Percentiles rank a stretch among this genome's conserved stretches.
These are phyloP conservation scores for Kuraishia piskuri DNA, from an alignment of 805 yeast species.

Conservation along the genomic window DNA sequence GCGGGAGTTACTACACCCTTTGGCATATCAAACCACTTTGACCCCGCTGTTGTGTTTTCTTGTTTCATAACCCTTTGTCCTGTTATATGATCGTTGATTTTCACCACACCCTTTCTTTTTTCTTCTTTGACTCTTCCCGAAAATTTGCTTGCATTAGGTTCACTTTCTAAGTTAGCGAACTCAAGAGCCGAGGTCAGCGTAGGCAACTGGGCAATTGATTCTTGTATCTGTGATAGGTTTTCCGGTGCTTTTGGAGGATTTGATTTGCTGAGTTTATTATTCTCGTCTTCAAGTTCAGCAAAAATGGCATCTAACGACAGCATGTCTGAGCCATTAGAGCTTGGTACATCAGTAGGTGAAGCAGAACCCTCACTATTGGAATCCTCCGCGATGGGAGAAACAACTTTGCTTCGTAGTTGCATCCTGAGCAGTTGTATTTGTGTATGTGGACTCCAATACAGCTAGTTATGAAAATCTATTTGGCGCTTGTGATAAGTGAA, in stretches of 20 bases:
- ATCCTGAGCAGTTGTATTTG: background rate
- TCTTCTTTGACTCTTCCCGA: background rate
- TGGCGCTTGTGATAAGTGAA: too few relatives aligned
- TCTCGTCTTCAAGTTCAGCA: slow-evolving; percentile 1
- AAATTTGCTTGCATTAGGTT: background rate
- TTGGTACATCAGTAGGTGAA: background rate
- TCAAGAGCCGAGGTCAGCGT: background rate
- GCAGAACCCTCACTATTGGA: background rate
- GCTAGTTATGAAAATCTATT: too few relatives aligned
- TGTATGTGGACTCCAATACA: too few relatives aligned
- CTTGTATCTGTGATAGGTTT: background rate
- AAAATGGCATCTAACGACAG: slow-evolving; percentile 2
- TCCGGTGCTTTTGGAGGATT: background rate
- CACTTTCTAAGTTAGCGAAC: background rate
- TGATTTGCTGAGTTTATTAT: background rate
- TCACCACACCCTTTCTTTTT: background rate
- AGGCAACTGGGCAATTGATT: slow-evolving; percentile 1
- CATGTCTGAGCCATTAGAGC: background rate
- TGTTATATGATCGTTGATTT: slow-evolving; percentile 6
- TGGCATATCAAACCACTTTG: slow-evolving; percentile 76
- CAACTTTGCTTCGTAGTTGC: background rate
- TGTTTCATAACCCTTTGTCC: slow-evolving; percentile 8
- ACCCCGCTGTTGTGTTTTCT: slow-evolving; percentile 30
- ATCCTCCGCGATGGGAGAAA: background rate
- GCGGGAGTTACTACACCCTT: slow-evolving; percentile 65